Evolutionary conservation across 352 stramenopile genomes (phyloP), one percentile per base, ranked within the genome.

Genomic region (Phytophthora sp.): DNA sequence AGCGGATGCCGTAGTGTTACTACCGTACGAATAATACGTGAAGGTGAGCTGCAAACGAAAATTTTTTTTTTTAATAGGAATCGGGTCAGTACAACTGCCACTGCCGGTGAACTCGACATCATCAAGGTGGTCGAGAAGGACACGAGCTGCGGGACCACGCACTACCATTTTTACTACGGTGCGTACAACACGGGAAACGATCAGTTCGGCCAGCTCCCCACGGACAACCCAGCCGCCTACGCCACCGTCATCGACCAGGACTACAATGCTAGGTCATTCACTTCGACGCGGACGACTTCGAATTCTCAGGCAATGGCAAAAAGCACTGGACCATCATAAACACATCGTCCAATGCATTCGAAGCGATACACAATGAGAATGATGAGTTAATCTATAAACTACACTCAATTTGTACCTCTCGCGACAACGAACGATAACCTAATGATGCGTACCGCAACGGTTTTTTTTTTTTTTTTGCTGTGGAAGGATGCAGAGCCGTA

Each of bases 91-190:
- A 94, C 76, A 62, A 72, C 18, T 94, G 85, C 83, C 92, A 94
- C 80, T 94, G 85, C 73, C 85, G 85, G 85, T 49, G 85, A 94
- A 55, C 79, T 94, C 45, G 83, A 94, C 58, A 89, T 94, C 31
- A 81, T 75, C 29, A 83, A 94, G 67, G 83, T 90, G 38, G 61
- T 94, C n/a, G 68, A 80, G 56, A 88, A 84, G 59, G 80, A 90
- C 69, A 67, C 67, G 44, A 84, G 31, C 66, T 70, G 73, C 41
- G 57, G 89, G 20, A 76, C 85, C 27, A 92, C 83, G 21, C 85
- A 94, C 80, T 92, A 88, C 71, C 92, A 94, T 79, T 88, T 86
- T 64, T 90, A 90, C 72, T 72, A 91, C 23, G 81, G 73, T 55
- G 70, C 55, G 50, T 68, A 73, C 61, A 77, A 79, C 26, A 71